These are phyloP conservation scores for Wallemia mellicola DNA, from an alignment of 1,284 basidiomycete species.

Conservation along the genomic window DNA sequence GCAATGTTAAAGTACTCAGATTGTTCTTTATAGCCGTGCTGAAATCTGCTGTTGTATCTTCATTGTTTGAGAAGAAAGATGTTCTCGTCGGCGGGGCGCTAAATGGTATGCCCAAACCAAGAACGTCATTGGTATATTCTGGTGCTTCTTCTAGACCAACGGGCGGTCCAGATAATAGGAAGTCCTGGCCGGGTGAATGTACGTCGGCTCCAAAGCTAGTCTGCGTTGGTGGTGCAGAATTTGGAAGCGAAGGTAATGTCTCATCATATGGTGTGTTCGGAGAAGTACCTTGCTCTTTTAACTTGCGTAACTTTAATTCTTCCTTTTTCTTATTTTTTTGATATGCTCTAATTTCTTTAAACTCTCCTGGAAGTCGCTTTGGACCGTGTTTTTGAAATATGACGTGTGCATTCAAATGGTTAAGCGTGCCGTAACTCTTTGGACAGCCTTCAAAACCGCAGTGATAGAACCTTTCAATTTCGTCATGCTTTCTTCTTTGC, in stretches of 20 bases:
- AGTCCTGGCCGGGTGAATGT: not conserved
- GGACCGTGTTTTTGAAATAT: conserved; percentile 69
- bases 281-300: not conserved
- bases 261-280: not conserved
- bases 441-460: conserved; percentile 54
- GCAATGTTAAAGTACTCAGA: not conserved
- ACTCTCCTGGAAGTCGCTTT: conserved; percentile 62
- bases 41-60: not conserved
- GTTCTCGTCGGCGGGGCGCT: not conserved
- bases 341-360: conserved; percentile 89
- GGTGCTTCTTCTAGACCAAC: too few species aligned
- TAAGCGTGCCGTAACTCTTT: conserved; percentile 49
- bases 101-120: not conserved
- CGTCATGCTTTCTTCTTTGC: conserved; percentile 51
- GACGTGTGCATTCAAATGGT: conserved; percentile 74
- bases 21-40: not conserved
- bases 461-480: conserved; percentile 68
- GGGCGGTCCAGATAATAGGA: not conserved
- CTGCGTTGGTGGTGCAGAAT: not conserved
- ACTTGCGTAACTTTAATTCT: conserved; percentile 5
- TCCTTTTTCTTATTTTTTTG: conserved; percentile 66
- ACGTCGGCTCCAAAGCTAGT: not conserved
- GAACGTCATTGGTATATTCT: too few species aligned
- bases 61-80: not conserved
- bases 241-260: not conserved